Conservation (phyloP, 2,329 filamentous ascomycete genomes). For the Orbilia javanica region DNA sequence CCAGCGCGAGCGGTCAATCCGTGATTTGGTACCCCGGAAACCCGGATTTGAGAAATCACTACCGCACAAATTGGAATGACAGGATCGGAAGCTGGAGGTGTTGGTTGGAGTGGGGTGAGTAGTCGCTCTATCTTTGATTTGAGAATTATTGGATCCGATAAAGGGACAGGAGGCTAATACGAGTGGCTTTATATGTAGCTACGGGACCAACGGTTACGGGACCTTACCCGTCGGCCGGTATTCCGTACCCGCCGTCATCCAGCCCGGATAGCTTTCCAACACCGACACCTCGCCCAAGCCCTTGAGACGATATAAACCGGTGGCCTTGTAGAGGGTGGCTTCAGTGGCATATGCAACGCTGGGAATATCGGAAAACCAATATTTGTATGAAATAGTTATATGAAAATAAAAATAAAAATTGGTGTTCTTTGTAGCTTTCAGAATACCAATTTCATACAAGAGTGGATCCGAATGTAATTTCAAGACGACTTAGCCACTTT, state of each 20-base stretch:
- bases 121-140: neutral
- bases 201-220: neutral
- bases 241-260: neutral
- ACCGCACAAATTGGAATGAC: conserved; percentile 12
- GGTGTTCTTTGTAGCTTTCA: no score
- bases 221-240: neutral
- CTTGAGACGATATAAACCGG: neutral
- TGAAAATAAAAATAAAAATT: no score
- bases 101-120: conserved; percentile 9
- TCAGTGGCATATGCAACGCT: no score
- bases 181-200: neutral
- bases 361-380: no score
- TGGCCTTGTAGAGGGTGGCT: no score
- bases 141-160: no score
- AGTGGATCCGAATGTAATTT: no score
- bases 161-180: neutral
- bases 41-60: neutral
- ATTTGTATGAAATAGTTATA: no score
- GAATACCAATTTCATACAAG: no score
- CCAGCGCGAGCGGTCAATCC: neutral
- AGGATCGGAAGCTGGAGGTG: conserved; percentile 27
- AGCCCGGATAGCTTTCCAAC: no score
- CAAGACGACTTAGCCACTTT: no score
- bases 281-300: no score
- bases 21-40: conserved; percentile 20